A percentile compares a stretch with the other conserved stretches of the same genome.
phyloP scores from a whole-genome alignment of 495 filamentous ascomycete species.

The Podospora sp. region DNA sequence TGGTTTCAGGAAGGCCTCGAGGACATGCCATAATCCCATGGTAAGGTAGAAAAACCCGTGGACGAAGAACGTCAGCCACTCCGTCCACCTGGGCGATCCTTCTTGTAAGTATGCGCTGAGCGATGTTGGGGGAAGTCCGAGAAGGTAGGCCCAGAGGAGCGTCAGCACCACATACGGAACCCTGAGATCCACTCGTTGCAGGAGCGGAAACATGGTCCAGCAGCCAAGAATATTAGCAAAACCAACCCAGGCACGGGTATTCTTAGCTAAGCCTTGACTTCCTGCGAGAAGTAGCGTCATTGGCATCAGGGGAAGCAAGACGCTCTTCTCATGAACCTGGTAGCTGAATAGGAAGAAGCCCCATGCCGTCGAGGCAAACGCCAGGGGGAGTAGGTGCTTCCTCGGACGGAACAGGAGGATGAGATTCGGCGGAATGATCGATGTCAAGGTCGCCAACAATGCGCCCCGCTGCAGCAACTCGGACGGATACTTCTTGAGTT shows the following conservation, averaged over 20 bases:
- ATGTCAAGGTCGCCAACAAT: constrained; percentile 69
- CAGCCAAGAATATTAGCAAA: constrained; percentile 88
- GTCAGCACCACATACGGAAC: constrained; percentile 84
- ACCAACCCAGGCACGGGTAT: constrained; percentile 83
- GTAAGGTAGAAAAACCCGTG: constrained; percentile 74
- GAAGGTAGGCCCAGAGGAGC: constrained; percentile 84
- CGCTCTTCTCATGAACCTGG: constrained; percentile 97
- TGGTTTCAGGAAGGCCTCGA: constrained; percentile 66
- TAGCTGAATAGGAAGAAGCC: constrained; percentile 97
- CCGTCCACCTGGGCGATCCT: constrained; percentile 47
- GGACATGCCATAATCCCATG: constrained; percentile 79
- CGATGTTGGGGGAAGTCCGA: constrained; percentile 81
- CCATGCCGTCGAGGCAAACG: constrained; percentile 82
- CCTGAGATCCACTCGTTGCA: constrained; percentile 78
- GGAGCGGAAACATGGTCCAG: constrained; percentile 92
- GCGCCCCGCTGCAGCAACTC: constrained; percentile 75
- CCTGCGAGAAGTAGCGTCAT: constrained; percentile 85
- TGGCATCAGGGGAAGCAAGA: constrained; percentile 85
- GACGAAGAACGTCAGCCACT: constrained; percentile 62
- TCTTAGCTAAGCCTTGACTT: constrained; percentile 71
- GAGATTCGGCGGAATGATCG: constrained; percentile 76
- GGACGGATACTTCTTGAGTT: constrained; percentile 70
- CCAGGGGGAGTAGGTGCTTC: constrained; percentile 74
- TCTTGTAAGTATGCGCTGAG: constrained; percentile 63
- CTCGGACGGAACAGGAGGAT: constrained; percentile 78